These are phyloP conservation scores for Aureobasidium sp. DNA, from an alignment of 2,329 filamentous ascomycete species.

Conservation along the genomic window DNA sequence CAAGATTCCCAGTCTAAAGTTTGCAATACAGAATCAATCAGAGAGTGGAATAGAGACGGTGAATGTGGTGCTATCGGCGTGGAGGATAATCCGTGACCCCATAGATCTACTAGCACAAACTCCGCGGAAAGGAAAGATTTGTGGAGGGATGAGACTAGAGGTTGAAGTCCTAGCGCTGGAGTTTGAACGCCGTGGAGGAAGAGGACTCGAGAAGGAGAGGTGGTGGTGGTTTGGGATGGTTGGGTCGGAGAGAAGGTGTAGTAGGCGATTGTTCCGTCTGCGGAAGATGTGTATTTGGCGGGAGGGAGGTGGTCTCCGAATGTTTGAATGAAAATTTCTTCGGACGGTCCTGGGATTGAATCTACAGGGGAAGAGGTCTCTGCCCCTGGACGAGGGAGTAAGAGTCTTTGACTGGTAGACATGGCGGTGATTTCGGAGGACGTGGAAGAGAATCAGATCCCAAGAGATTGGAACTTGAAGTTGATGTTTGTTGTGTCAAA, in stretches of 20 bases:
- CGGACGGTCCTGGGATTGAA: constrained; percentile 40
- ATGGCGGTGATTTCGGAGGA: no score
- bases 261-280: constrained; percentile 44
- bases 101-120: constrained; percentile 54
- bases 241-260: constrained; percentile 37
- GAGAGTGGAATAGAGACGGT: constrained; percentile 45
- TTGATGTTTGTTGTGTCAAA: no score
- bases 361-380: background rate
- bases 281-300: constrained; percentile 38
- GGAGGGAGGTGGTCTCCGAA: constrained; percentile 47
- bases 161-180: constrained; percentile 53
- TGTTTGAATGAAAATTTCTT: constrained; percentile 38
- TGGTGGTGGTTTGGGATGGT: background rate
- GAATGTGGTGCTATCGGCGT: constrained; percentile 51
- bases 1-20: constrained; percentile 47
- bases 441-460: no score
- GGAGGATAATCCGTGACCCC: constrained; percentile 60
- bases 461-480: no score
- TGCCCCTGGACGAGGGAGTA: background rate
- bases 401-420: background rate
- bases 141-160: constrained; percentile 44
- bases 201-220: constrained; percentile 33
- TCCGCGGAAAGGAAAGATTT: constrained; percentile 40
- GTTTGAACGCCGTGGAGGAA: constrained; percentile 60
- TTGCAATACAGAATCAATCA: constrained; percentile 43